Percentiles rank a stretch among this genome's conserved stretches.
Evolutionary conservation across 78 protist genomes (phyloP).

Genomic region (Dictyostelium intermedium): DNA sequence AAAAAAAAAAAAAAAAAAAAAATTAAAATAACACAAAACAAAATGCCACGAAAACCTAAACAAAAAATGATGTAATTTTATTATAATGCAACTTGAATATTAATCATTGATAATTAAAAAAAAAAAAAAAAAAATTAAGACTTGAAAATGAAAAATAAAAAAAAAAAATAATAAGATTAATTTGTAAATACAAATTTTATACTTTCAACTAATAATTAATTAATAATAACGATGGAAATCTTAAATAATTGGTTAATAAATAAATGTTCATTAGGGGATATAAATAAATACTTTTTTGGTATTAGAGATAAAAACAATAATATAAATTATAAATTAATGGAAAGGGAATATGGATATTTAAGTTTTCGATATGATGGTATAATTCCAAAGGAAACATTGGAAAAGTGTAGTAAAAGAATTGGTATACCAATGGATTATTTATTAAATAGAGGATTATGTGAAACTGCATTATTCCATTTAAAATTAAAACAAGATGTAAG

Average conservation of each 20-base stretch:
- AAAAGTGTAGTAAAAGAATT: neutral
- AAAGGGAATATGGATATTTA: conserved; percentile 4
- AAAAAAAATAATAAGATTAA: neutral
- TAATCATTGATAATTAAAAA: no score
- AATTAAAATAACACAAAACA: no score
- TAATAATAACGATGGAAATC: neutral
- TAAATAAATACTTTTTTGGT: conserved; percentile 28
- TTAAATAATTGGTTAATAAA: conserved; percentile 15
- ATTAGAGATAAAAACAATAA: neutral
- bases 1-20: no score
- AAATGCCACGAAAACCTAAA: no score
- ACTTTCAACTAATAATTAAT: neutral
- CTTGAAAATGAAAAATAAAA: no score
- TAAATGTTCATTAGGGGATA: neutral
- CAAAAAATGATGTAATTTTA: no score
- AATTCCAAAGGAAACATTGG: neutral
- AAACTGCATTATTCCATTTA: neutral
- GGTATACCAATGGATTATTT: conserved; percentile 15
- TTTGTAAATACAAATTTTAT: no score
- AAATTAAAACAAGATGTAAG: neutral
- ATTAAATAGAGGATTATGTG: conserved; percentile 10
- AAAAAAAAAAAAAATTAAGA: no score
- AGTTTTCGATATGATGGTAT: neutral
- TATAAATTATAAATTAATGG: conserved; percentile 5
- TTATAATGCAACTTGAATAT: no score